phyloP scores from a whole-genome alignment of 148 eudicot species.

The Bassia scoparia region DNA sequence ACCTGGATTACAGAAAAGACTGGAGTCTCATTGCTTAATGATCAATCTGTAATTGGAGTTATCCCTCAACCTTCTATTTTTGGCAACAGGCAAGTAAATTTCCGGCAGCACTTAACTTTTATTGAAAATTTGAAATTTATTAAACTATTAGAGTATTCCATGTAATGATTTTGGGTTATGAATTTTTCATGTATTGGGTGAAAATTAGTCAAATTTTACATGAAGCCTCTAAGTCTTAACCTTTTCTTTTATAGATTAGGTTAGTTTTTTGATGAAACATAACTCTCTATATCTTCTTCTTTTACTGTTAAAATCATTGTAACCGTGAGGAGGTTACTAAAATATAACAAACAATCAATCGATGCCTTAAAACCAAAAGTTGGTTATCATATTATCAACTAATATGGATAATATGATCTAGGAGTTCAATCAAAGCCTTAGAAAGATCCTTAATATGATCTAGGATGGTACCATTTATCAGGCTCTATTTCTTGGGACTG shows the following conservation, averaged over 20 bases:
- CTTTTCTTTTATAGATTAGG: background rate
- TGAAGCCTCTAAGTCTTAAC: background rate
- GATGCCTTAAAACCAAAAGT: no score
- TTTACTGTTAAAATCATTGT: background rate
- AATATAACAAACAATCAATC: no score
- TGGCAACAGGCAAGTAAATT: slow-evolving; percentile 59
- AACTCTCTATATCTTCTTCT: background rate
- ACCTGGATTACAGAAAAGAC: slow-evolving; percentile 43
- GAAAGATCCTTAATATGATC: background rate
- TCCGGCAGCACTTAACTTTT: background rate
- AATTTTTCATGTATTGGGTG: background rate
- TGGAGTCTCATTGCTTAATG: slow-evolving; percentile 36
- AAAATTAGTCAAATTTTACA: background rate
- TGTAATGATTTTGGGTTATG: background rate
- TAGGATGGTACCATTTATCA: no score
- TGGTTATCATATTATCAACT: no score
- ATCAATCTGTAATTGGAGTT: slow-evolving; percentile 60
- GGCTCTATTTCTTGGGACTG: no score
- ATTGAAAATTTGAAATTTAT: no score
- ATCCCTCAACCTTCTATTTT: slow-evolving; percentile 63
- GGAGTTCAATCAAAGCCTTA: background rate
- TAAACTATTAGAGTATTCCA: no score
- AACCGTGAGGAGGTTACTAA: no score
- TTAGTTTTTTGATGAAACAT: no score
- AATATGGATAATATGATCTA: no score